Base-by-base conservation (phyloP, 768 basidiomycete species). In the Filobasidium floriforme region DNA sequence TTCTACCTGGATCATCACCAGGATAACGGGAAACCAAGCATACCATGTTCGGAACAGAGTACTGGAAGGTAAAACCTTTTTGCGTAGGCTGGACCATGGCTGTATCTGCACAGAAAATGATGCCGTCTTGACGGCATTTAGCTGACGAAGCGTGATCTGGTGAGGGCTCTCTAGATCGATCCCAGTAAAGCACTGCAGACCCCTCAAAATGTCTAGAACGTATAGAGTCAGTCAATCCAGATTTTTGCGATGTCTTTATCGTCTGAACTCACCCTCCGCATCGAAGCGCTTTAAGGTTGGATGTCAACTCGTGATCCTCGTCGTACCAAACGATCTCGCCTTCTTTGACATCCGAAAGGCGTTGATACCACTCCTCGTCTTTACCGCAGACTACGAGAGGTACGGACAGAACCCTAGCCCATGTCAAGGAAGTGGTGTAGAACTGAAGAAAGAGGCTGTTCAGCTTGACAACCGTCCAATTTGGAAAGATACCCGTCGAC, bases 11-110 rank as follows among this genome's bases (percentile, higher is more conserved):
- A 41, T 7, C 26, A 0, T 19, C 40, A 40, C 26, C 15, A 41
- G 49, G 12, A 26, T 22, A 18, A 41, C 12, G n/a, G 26, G 22
- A 1, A 15, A 6, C 24, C 29, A 29, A 52, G 44, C 75, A 67
- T 63, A 76, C 76, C 73, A 78, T 71, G 65, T 78, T 78, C 0
- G 77, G 77, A 0, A 70, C 74, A 24, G 73, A 75, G 74, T 75
- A 78, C 26, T 75, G 68, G 62, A 76, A 78, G 0, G 75, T 73
- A 63, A 78, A 78, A 0, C 67, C 66, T 15, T 46, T 66, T 54
- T 75, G 74, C 29, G 74, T 74, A 14, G 75, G 74, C 59, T 75
- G 74, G 22, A 78, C 75, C 77, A 76, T 74, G 43, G 76, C 63
- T 7, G 75, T 78, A 66, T 78, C 77, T 2, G 77, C 72, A 14